Evolutionary conservation across 768 basidiomycete species (phyloP).

Genomic region (Agaricus subrufescens): DNA sequence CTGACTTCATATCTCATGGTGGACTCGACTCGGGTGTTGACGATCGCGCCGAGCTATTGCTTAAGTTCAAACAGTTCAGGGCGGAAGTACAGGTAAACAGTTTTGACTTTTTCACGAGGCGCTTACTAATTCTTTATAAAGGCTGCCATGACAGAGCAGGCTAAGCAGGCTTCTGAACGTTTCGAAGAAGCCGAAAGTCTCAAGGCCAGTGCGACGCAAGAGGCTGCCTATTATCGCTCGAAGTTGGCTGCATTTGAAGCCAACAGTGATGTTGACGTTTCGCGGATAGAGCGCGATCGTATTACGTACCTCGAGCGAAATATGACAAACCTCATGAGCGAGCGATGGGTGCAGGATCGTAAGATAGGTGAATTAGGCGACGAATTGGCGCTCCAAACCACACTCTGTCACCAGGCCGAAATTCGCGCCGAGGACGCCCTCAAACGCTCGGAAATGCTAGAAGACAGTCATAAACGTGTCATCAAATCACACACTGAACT

Average conservation of each 20-base stretch:
- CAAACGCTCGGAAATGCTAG: conserved; percentile 71
- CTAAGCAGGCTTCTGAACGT: conserved; percentile 69
- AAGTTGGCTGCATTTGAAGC: conserved; percentile 87
- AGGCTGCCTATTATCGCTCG: conserved; percentile 93
- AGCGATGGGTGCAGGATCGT: conserved; percentile 62
- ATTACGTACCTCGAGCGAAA: conserved; percentile 69
- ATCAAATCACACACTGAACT: conserved; percentile 65
- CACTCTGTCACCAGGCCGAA: conserved; percentile 73
- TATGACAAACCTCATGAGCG: conserved; percentile 54
- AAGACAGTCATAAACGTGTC: conserved; percentile 62
- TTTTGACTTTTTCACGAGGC: background rate
- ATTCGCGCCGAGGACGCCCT: conserved; percentile 70
- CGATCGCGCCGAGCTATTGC: conserved; percentile 61
- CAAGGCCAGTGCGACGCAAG: conserved; percentile 78
- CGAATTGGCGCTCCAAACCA: conserved; percentile 71
- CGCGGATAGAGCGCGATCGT: conserved; percentile 76
- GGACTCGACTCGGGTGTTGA: conserved; percentile 37
- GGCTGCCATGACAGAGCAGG: conserved; percentile 74
- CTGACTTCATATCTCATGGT: conserved; percentile 25
- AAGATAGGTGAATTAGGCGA: conserved; percentile 70
- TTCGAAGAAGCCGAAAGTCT: conserved; percentile 76
- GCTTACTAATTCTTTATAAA: conserved; percentile 23
- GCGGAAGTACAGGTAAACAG: conserved; percentile 75
- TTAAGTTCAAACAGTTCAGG: conserved; percentile 85
- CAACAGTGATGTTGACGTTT: conserved; percentile 56